Evolutionary conservation across 2,329 filamentous ascomycete species (phyloP), one percentile per base, ranked within the genome.

Genomic region (Fusarium pilosicola): DNA sequence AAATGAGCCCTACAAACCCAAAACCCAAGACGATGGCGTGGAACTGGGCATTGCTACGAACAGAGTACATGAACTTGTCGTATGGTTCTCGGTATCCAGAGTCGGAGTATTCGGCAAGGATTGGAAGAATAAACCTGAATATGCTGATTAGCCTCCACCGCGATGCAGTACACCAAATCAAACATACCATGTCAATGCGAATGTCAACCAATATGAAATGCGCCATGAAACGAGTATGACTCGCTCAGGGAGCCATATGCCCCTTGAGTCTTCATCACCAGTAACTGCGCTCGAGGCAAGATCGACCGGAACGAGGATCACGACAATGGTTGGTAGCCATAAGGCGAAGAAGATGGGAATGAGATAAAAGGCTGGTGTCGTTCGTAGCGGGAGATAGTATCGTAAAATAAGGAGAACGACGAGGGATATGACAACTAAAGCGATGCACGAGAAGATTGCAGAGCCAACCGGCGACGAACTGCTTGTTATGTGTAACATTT

Each of bases 151-250:
- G 74, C 44, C 54, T 39, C 32, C 30, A 41, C 36, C 28, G 48
- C 26, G 49, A 28, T 41, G 18, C 32, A n/a, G 52, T 20, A 51
- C 6, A 44, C 12, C 24, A 38, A 54, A 32, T 45, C 55, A 48
- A 76, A 76, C 87, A 57, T 85, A 96, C 96, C 96, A 99, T 63
- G 96, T 98, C 79, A 99, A 85, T 57, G 92, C 91, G 84, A 99
- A 99, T 1, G 96, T 98, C 62, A 99, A 87, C 96, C 96, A 99
- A 84, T 99, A 99, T 26, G 93, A 92, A 74, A 99, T 96, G 80
- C 96, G 90, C 96, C 96, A 99, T 65, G 93, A 92, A 30, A 98
- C 94, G 78, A 97, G 86, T 55, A 98, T 86, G 34, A 95, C 88
- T 56, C 91, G 86, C 74, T 93, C 87, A 10, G 94, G 93, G 39